phyloP scores from a whole-genome alignment of 2,329 filamentous ascomycete genomes.

The Phialophora macrospora region DNA sequence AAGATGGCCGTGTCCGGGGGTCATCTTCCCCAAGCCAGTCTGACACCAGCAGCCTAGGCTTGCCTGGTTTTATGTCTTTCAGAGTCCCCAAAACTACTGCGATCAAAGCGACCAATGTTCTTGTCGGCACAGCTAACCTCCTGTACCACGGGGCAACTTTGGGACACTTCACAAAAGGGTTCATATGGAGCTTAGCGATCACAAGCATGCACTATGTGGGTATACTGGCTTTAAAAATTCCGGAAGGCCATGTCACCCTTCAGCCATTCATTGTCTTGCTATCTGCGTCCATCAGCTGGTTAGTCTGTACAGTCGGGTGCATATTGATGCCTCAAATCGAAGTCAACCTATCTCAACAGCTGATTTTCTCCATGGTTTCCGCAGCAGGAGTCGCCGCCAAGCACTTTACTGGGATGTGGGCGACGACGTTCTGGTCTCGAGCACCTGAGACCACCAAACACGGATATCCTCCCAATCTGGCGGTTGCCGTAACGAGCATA shows the following conservation, averaged over 20 bases:
- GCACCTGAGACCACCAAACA: conserved; percentile 36
- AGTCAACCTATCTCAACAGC: conserved; percentile 43
- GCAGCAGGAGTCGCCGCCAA: conserved; percentile 45
- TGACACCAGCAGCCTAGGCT: conserved; percentile 24
- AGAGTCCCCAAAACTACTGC: conserved; percentile 12
- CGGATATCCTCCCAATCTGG: conserved; percentile 44
- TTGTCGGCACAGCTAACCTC: conserved; percentile 26
- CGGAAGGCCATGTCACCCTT: conserved; percentile 41
- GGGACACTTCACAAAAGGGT: conserved; percentile 41
- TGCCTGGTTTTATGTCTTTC: conserved; percentile 33
- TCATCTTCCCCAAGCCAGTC: conserved; percentile 23
- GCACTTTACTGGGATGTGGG: conserved; percentile 46
- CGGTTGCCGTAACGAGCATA: conserved; percentile 42
- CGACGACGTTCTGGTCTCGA: conserved; percentile 43
- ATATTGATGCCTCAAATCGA: conserved; percentile 45
- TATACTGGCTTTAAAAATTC: conserved; percentile 42
- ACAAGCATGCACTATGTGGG: conserved; percentile 45
- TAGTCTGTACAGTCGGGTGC: conserved; percentile 43
- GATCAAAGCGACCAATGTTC: conserved; percentile 19
- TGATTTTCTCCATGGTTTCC: conserved; percentile 43
- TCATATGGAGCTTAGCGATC: conserved; percentile 45
- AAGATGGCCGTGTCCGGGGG: conserved; percentile 15
- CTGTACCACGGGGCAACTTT: conserved; percentile 40
- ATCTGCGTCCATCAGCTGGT: conserved; percentile 44
- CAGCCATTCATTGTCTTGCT: conserved; percentile 40